A percentile compares a stretch with the other conserved stretches of the same genome.
phyloP scores from a whole-genome alignment of 352 stramenopile species.

The Phytophthora constricta region DNA sequence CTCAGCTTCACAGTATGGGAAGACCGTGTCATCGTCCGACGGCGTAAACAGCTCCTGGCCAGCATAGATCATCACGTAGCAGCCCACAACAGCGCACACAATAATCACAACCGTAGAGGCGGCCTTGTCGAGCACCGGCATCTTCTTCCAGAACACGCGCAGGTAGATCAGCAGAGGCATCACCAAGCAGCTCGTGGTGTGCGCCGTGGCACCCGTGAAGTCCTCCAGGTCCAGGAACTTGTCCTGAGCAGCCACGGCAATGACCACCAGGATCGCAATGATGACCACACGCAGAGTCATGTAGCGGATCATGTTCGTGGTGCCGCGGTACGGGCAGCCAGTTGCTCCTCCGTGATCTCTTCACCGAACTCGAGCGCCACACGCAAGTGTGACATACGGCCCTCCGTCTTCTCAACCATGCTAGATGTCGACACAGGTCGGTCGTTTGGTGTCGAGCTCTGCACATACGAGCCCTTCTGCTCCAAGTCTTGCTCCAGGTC shows the following conservation, averaged over 20 bases:
- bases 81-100: background rate
- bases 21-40: background rate
- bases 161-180: slow-evolving; percentile 51
- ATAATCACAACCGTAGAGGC: background rate
- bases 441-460: slow-evolving; percentile 12
- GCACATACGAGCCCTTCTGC: slow-evolving; percentile 14
- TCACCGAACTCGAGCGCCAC: slow-evolving; percentile 2
- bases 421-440: background rate
- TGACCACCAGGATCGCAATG: slow-evolving; percentile 34
- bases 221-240: slow-evolving; percentile 44
- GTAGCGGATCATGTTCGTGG: slow-evolving; percentile 37
- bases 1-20: background rate
- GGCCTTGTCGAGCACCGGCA: slow-evolving; percentile 46
- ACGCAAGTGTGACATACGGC: slow-evolving; percentile 2
- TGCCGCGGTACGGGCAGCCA: slow-evolving; percentile 35
- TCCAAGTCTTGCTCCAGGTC: slow-evolving; percentile 6
- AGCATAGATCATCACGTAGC: background rate
- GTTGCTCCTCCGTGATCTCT: background rate
- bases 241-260: slow-evolving; percentile 40
- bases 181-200: slow-evolving; percentile 39
- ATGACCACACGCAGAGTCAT: slow-evolving; percentile 36
- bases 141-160: slow-evolving; percentile 37
- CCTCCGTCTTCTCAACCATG: background rate
- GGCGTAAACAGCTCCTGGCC: slow-evolving; percentile 1
- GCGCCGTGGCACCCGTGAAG: background rate